A percentile compares a stretch with the other conserved stretches of the same genome.
Evolutionary conservation across 2,329 filamentous ascomycete genomes (phyloP).

Genomic region (Thielaviopsis musarum): DNA sequence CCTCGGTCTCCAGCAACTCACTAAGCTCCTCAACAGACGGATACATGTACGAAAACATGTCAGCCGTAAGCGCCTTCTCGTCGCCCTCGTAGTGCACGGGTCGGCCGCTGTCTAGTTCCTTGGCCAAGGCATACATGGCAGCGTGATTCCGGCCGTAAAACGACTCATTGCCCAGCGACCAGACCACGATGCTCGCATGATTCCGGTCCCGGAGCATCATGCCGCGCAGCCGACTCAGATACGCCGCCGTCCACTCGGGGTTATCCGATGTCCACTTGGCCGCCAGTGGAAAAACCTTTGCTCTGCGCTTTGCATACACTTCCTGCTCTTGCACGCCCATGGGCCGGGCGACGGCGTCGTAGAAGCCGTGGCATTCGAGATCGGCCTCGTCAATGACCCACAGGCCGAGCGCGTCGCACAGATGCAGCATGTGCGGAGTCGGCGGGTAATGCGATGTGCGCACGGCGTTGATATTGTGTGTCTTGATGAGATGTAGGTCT

Average conservation of each 20-base stretch:
- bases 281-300: constrained; percentile 13
- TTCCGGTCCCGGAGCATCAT: constrained; percentile 44
- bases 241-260: constrained; percentile 43
- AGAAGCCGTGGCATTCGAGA: constrained; percentile 37
- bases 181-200: constrained; percentile 49
- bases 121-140: constrained; percentile 50
- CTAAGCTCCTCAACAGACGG: constrained; percentile 30
- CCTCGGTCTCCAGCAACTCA: constrained; percentile 20
- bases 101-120: constrained; percentile 35
- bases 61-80: constrained; percentile 36
- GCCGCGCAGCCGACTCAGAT: constrained; percentile 48
- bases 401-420: constrained; percentile 46
- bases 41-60: constrained; percentile 53
- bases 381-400: constrained; percentile 45
- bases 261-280: constrained; percentile 42
- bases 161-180: constrained; percentile 56
- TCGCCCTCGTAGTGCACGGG: constrained; percentile 53
- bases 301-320: not conserved
- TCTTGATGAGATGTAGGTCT: constrained; percentile 51
- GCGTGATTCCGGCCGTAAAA: constrained; percentile 53
- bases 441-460: constrained; percentile 52
- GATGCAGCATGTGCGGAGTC: constrained; percentile 40
- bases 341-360: constrained; percentile 7
- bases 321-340: not conserved
- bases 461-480: constrained; percentile 52